A percentile compares a stretch with the other conserved stretches of the same genome.
Conservation (phyloP, 192 early-diverging fungal species). For the Coemansia sp. region DNA sequence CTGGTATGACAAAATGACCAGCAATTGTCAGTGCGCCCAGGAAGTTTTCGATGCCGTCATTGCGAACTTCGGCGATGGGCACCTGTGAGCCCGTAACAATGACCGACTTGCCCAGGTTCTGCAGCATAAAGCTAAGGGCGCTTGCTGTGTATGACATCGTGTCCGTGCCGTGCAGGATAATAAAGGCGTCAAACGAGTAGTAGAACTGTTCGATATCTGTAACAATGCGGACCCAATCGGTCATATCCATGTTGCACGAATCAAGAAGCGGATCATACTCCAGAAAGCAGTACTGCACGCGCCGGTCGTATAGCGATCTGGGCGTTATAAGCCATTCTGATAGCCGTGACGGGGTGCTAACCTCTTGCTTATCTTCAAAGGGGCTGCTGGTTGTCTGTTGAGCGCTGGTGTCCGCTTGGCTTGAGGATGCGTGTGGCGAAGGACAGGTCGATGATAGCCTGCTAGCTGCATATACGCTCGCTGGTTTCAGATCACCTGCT, state of each 20-base stretch:
- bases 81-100: conserved; percentile 98
- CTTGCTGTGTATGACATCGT: conserved; percentile 88
- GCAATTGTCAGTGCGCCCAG: conserved; percentile 96
- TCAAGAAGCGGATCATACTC: conserved; percentile 96
- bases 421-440: neutral
- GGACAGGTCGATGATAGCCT: neutral
- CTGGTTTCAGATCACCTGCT: neutral
- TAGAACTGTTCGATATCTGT: conserved; percentile 96
- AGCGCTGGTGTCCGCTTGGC: neutral
- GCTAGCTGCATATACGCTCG: neutral
- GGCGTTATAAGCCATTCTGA: conserved; percentile 82
- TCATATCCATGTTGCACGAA: conserved; percentile 91
- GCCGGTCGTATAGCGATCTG: conserved; percentile 81
- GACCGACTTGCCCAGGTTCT: conserved; percentile 96
- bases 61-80: conserved; percentile 94
- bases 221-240: conserved; percentile 95
- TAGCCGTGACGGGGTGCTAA: conserved; percentile 26
- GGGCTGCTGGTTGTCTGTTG: neutral
- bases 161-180: conserved; percentile 92
- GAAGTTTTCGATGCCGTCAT: conserved; percentile 97
- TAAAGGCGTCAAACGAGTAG: conserved; percentile 89
- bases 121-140: conserved; percentile 93
- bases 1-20: conserved; percentile 96
- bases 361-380: neutral
- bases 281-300: conserved; percentile 89